A percentile compares a stretch with the other conserved stretches of the same genome.
phyloP scores from a whole-genome alignment of 2,329 filamentous ascomycete genomes.

The Cadophora luteo-olivacea region DNA sequence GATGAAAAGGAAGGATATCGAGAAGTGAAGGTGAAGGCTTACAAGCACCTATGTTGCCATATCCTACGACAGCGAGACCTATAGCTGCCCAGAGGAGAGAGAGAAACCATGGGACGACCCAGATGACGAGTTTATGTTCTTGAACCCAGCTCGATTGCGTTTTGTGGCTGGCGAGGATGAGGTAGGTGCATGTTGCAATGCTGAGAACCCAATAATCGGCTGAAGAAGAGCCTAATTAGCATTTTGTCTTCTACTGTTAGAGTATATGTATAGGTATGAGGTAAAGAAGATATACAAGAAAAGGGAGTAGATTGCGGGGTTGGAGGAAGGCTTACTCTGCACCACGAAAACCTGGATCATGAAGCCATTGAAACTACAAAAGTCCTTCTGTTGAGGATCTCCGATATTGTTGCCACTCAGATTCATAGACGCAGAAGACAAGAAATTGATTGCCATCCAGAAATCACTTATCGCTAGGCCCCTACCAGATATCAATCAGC shows the following conservation, averaged over 20 bases:
- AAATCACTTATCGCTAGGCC: conserved; percentile 51
- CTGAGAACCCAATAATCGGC: conserved; percentile 52
- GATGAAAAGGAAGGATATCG: neutral
- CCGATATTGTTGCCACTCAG: conserved; percentile 45
- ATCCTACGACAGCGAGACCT: conserved; percentile 43
- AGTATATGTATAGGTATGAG: neutral
- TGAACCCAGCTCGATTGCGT: conserved; percentile 48
- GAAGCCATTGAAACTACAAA: conserved; percentile 52
- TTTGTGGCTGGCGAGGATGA: conserved; percentile 50
- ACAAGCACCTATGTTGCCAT: conserved; percentile 46
- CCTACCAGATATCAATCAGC: neutral
- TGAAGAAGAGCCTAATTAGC: conserved; percentile 21
- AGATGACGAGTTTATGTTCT: conserved; percentile 44
- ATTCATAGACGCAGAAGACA: conserved; percentile 47
- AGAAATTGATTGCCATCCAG: conserved; percentile 50
- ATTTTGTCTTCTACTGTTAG: neutral
- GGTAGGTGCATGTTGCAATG: conserved; percentile 51
- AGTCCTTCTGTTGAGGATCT: conserved; percentile 39
- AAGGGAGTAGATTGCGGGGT: neutral
- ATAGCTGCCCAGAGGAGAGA: conserved; percentile 47
- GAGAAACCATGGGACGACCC: conserved; percentile 48
- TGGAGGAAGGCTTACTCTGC: conserved; percentile 44
- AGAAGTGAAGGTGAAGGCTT: neutral
- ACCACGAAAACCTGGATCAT: conserved; percentile 52
- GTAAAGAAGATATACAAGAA: neutral